Evolutionary conservation across 257 asterid species (phyloP).

Genomic region (Misopates orontium): DNA sequence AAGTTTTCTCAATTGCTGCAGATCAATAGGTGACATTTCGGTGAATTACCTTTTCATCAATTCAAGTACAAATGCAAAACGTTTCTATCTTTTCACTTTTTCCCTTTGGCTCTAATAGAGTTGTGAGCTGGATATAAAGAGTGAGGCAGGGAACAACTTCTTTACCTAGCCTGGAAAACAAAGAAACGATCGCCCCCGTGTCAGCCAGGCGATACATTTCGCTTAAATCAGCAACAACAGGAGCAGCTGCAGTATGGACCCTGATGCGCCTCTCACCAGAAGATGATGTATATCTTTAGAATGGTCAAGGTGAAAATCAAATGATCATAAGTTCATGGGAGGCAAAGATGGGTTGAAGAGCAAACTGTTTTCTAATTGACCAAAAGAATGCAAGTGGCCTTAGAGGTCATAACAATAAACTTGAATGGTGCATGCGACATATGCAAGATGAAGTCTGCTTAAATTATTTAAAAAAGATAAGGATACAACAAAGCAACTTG

Average conservation of each 20-base stretch:
- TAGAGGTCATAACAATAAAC: constrained; percentile 13
- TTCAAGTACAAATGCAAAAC: neutral
- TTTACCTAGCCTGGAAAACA: constrained; percentile 91
- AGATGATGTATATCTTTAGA: constrained; percentile 88
- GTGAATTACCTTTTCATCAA: neutral
- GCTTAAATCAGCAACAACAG: constrained; percentile 85
- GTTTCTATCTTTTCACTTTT: neutral
- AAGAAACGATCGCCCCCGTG: constrained; percentile 78
- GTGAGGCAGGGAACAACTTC: constrained; percentile 15
- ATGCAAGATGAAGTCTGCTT: constrained; percentile 15
- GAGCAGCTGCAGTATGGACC: constrained; percentile 97
- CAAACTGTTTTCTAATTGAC: neutral
- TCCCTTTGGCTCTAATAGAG: neutral
- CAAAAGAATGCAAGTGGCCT: constrained; percentile 18
- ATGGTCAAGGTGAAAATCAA: constrained; percentile 26
- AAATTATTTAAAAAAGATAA: constrained; percentile 30
- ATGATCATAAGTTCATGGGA: neutral
- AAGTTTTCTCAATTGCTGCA: constrained; percentile 93
- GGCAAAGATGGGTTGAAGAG: neutral
- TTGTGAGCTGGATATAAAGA: constrained; percentile 7
- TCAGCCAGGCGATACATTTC: constrained; percentile 98
- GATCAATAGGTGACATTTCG: constrained; percentile 20
- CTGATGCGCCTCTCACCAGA: constrained; percentile 98
- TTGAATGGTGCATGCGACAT: constrained; percentile 3
- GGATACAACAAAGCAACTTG: constrained; percentile 99